A percentile compares a stretch with the other conserved stretches of the same genome.
These are phyloP conservation scores for Omphalotus olearius DNA, from an alignment of 1,284 basidiomycete species.

Conservation along the genomic window DNA sequence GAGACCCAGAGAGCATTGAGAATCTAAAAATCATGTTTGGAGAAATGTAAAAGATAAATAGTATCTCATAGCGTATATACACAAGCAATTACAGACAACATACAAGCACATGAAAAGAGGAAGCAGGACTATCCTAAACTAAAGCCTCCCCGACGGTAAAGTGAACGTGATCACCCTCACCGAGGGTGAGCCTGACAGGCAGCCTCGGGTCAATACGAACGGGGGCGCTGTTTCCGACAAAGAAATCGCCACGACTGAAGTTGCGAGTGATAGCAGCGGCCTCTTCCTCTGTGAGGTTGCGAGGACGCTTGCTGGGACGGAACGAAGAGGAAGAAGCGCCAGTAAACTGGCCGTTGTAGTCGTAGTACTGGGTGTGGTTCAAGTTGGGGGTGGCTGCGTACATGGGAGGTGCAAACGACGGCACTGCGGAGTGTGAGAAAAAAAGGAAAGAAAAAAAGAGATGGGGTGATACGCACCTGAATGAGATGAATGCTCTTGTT, in stretches of 20 bases:
- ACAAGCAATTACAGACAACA: too few relatives aligned
- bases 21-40: slow-evolving; percentile 78
- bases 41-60: slow-evolving; percentile 17
- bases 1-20: slow-evolving; percentile 67
- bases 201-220: slow-evolving; percentile 75
- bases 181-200: slow-evolving; percentile 69
- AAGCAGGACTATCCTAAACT: slow-evolving; percentile 25
- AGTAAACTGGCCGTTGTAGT: slow-evolving; percentile 65
- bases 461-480: slow-evolving; percentile 18
- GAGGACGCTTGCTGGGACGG: slow-evolving; percentile 68
- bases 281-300: slow-evolving; percentile 74
- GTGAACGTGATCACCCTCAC: slow-evolving; percentile 76
- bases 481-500: slow-evolving; percentile 20
- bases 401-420: slow-evolving; percentile 39
- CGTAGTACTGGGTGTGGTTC: slow-evolving; percentile 69
- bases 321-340: slow-evolving; percentile 67
- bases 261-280: slow-evolving; percentile 75
- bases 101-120: too few relatives aligned
- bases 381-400: slow-evolving; percentile 48
- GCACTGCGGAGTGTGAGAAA: slow-evolving; percentile 16
- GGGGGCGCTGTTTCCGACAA: slow-evolving; percentile 69
- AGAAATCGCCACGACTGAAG: slow-evolving; percentile 74
- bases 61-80: too few relatives aligned
- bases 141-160: slow-evolving; percentile 69
- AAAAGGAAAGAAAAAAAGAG: background rate